Percentiles rank a stretch among this genome's conserved stretches.
Conservation (phyloP, 495 filamentous ascomycete species). For the Acidiella bohemica region DNA sequence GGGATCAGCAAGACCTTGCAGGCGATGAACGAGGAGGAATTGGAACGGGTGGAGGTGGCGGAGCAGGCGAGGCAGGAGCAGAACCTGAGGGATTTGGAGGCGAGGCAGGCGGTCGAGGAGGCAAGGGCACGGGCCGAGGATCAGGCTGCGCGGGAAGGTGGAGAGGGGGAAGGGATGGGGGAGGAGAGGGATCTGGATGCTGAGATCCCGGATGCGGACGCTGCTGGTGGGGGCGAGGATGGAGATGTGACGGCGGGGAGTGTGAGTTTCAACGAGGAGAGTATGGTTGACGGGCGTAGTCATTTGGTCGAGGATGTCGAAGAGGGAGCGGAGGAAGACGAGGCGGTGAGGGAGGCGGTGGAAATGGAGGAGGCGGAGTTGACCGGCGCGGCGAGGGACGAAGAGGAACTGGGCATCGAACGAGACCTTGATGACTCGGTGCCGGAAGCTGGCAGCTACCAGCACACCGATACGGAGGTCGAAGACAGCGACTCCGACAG, state of each 20-base stretch:
- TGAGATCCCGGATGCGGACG: slow-evolving; percentile 52
- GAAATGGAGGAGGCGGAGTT: slow-evolving; percentile 29
- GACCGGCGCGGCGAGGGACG: slow-evolving; percentile 37
- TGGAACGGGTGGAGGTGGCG: slow-evolving; percentile 31
- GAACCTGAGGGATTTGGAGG: slow-evolving; percentile 24
- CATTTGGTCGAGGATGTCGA: slow-evolving; percentile 15
- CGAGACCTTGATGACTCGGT: slow-evolving; percentile 52
- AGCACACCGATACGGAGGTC: slow-evolving; percentile 78
- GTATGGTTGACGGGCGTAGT: slow-evolving; percentile 22
- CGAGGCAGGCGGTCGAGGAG: slow-evolving; percentile 21
- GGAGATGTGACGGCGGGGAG: no score
- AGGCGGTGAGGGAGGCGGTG: slow-evolving; percentile 22
- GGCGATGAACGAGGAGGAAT: slow-evolving; percentile 30
- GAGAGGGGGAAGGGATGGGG: slow-evolving; percentile 9
- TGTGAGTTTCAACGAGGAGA: slow-evolving; percentile 28
- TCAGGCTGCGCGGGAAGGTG: slow-evolving; percentile 9
- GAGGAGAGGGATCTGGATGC: slow-evolving; percentile 45
- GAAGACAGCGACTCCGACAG: slow-evolving; percentile 34
- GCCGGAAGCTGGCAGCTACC: slow-evolving; percentile 53
- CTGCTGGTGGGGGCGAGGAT: slow-evolving; percentile 27
- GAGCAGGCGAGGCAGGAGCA: slow-evolving; percentile 24
- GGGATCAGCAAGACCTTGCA: slow-evolving; percentile 34
- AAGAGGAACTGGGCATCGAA: slow-evolving; percentile 37
- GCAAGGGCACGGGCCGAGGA: slow-evolving; percentile 4
- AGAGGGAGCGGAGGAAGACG: slow-evolving; percentile 23